Evolutionary conservation across 108 stramenopile species (phyloP), one percentile per base, ranked within the genome.

Genomic region (Tribonema minus): DNA sequence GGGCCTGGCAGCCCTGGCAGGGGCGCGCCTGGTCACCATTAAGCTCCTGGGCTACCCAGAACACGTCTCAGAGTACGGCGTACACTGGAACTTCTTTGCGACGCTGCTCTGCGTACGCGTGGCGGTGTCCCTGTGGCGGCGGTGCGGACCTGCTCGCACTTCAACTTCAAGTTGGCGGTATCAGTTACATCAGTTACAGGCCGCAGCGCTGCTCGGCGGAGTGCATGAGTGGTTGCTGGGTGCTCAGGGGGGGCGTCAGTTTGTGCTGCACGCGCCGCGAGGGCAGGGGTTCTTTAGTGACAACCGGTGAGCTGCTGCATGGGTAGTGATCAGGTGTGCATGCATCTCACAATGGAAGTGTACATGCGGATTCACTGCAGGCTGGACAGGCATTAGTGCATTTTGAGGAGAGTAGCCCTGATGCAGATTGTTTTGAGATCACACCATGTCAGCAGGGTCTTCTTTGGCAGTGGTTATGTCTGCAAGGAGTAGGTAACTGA

Each of bases 81-180:
- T 94, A 9, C 96, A 97, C 84, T 99, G 98, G 98, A 99, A 99
- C 72, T 98, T 96, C 85, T 99, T 98, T 86, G 93, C 95, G 67
- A 96, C 98, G n/a, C 78, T 88, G 25, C 37, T 75, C 32, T 63
- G 59, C 32, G 26, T 75, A 40, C 73, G 73, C 7, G 2, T 75
- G 1, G 38, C 65, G 5, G 64, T 64, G 37, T 63, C 58, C 2
- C 63, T 61, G 9, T 32, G 28, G 63, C 64, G 37, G 3, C 9
- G 63, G 4, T 6, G 64, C 20, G n/a, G 39, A 25, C 64, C 73
- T 35, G 41, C 25, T 20, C 73, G 61, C 32, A 9, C 33, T 4
- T 27, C 39, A 20, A 2, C 46, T 75, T 23, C 37, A 63, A 40
- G 25, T 75, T 34, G 40, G 32, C 9, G 32, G 58, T 0, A 31